Conservation (phyloP, 148 eudicot genomes). For the Rhododendron mucronatum region DNA sequence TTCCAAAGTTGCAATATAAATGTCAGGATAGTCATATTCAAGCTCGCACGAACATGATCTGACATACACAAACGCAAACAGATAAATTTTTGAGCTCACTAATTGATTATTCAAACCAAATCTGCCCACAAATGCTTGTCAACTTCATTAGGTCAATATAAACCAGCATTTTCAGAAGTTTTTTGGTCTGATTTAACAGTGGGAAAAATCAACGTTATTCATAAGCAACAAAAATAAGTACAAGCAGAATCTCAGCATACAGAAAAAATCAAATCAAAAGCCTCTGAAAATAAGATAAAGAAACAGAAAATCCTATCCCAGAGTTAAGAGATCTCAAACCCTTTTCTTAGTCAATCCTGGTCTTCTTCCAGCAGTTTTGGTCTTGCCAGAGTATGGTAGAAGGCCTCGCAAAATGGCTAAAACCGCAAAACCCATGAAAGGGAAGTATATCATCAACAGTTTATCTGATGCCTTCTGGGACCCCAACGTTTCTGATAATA, state of each 20-base stretch:
- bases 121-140: not conserved
- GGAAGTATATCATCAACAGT: conserved; percentile 55
- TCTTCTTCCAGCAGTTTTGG: conserved; percentile 28
- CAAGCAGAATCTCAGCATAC: not conserved
- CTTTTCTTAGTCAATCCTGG: conserved; percentile 44
- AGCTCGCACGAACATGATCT: not conserved
- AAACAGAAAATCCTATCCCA: not conserved
- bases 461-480: conserved; percentile 59
- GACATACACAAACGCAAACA: not conserved
- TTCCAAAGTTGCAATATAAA: not conserved
- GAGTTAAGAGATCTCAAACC: conserved; percentile 30
- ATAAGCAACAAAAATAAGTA: not conserved
- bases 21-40: not conserved
- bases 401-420: conserved; percentile 66
- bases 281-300: not conserved
- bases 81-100: not conserved
- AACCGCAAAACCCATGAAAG: conserved; percentile 57
- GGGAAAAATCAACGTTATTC: not conserved
- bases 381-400: conserved; percentile 38
- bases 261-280: not conserved
- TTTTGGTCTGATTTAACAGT: not conserved
- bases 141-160: not conserved
- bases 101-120: not conserved
- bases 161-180: not conserved
- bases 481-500: conserved; percentile 45